Evolutionary conservation across 129 eudicot genomes (phyloP), one percentile per base, ranked within the genome.

Genomic region (Flaveria bidentis): DNA sequence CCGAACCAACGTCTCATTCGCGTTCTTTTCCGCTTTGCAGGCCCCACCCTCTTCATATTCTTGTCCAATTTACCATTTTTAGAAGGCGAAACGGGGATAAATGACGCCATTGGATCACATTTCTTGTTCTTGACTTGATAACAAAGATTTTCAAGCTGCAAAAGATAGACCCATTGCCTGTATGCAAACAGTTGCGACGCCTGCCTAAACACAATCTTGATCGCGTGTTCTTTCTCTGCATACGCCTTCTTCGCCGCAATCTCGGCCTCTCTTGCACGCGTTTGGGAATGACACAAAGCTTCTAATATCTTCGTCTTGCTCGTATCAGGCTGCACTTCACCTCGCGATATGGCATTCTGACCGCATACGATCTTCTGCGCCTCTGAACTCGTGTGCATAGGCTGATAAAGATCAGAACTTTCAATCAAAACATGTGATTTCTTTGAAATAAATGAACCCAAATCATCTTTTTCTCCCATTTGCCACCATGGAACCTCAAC

Each of bases 221-320:
- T 73, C 61, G 87, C 73, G 51, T 91, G 86, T 61, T 91, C 97
- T 67, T 88, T 90, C 80, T 93, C 97, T 2, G 79, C 82, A 68
- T 65, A 84, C 15, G 97, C 98, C 76, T 84, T 82, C 81, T 93
- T 85, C 15, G 91, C 93, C 58, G 85, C 98, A 17, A 76, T 78
- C 69, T 93, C 98, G 0, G 98, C 98, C 84, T 87, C 88, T 77
- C 98, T 71, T 50, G 98, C 98, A 41, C 98, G 97, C 7, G 98
- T 90, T 81, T 93, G 98, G 46, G 98, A 88, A 81, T 90, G 98
- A 8, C 88, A 82, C 2, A 93, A 84, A 23, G 98, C 98, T 82
- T 93, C 93, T 13, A 93, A 65, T 51, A 93, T 84, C 82, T 80
- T 80, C 44, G 85, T 80, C 60, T 81, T 78, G 76, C 71, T 50